Conservation (phyloP, 176 grass and related monocot species). For the Oryza meridionalis region DNA sequence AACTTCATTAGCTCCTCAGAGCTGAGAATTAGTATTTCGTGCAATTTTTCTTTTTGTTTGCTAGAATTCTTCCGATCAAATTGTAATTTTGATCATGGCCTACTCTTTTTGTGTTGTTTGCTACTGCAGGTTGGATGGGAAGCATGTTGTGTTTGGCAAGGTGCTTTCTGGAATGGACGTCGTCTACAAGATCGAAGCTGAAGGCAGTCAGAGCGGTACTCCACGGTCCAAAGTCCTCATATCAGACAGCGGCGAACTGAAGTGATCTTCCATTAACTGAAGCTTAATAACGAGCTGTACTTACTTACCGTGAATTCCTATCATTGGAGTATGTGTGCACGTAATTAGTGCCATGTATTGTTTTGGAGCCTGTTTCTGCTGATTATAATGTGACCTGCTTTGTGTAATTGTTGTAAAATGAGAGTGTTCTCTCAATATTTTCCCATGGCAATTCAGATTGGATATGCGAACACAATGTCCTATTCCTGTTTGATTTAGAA, state of each 20-base stretch:
- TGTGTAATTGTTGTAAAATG: neutral
- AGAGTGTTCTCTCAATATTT: too few relatives aligned
- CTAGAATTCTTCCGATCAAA: neutral
- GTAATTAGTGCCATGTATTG: too few relatives aligned
- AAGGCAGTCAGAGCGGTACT: slow-evolving; percentile 41
- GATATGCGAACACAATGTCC: too few relatives aligned
- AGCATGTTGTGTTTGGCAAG: slow-evolving; percentile 97
- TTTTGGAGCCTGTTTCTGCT: neutral
- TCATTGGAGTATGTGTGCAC: neutral
- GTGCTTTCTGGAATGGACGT: slow-evolving; percentile 72
- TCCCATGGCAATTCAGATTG: too few relatives aligned
- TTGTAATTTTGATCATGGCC: neutral
- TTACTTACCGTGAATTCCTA: neutral
- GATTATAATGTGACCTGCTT: neutral
- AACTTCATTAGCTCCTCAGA: neutral
- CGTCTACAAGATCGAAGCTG: slow-evolving; percentile 67
- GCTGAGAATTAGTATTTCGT: neutral
- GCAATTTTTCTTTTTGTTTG: neutral
- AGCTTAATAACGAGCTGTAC: neutral
- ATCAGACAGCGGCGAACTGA: slow-evolving; percentile 57
- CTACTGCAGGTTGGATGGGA: slow-evolving; percentile 82
- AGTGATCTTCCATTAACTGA: neutral
- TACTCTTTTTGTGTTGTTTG: neutral
- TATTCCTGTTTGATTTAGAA: too few relatives aligned
- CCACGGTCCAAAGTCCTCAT: slow-evolving; percentile 67